A percentile compares a stretch with the other conserved stretches of the same genome.
These are phyloP conservation scores for Macaranga tanarius DNA, from an alignment of 441 rosid genomes.

Conservation along the genomic window DNA sequence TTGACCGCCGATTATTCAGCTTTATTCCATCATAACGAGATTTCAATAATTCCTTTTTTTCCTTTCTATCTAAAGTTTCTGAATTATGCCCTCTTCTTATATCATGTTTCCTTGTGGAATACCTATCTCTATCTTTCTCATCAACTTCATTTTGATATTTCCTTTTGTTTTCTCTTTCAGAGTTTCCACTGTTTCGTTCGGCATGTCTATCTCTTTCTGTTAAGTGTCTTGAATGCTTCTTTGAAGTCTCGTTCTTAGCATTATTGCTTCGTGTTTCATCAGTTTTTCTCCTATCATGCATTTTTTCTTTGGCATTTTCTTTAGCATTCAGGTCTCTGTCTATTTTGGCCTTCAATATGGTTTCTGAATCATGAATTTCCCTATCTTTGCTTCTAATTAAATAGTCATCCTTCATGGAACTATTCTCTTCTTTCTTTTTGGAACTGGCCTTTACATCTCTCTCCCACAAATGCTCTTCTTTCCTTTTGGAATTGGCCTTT, in stretches of 20 bases:
- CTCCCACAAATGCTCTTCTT: slow-evolving; percentile 26
- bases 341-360: slow-evolving; percentile 39
- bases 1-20: slow-evolving; percentile 64
- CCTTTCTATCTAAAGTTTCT: slow-evolving; percentile 49
- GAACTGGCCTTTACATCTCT: slow-evolving; percentile 38
- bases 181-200: slow-evolving; percentile 38
- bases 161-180: slow-evolving; percentile 50
- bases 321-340: slow-evolving; percentile 41
- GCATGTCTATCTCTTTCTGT: slow-evolving; percentile 40
- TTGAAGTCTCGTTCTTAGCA: slow-evolving; percentile 39
- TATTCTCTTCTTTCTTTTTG: slow-evolving; percentile 37
- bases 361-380: slow-evolving; percentile 29
- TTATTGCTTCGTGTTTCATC: slow-evolving; percentile 30
- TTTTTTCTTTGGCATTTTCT: slow-evolving; percentile 35
- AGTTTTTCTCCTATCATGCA: slow-evolving; percentile 37
- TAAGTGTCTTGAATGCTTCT: slow-evolving; percentile 49
- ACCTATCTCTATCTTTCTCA: slow-evolving; percentile 39
- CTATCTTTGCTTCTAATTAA: slow-evolving; percentile 23
- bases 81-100: slow-evolving; percentile 38
- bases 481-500: slow-evolving; percentile 31
- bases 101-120: slow-evolving; percentile 47
- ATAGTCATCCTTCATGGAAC: slow-evolving; percentile 35
- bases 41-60: slow-evolving; percentile 47
- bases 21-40: slow-evolving; percentile 43
- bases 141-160: slow-evolving; percentile 45